These are phyloP conservation scores for Coffea humblotiana DNA, from an alignment of 305 asterid genomes.

Conservation along the genomic window DNA sequence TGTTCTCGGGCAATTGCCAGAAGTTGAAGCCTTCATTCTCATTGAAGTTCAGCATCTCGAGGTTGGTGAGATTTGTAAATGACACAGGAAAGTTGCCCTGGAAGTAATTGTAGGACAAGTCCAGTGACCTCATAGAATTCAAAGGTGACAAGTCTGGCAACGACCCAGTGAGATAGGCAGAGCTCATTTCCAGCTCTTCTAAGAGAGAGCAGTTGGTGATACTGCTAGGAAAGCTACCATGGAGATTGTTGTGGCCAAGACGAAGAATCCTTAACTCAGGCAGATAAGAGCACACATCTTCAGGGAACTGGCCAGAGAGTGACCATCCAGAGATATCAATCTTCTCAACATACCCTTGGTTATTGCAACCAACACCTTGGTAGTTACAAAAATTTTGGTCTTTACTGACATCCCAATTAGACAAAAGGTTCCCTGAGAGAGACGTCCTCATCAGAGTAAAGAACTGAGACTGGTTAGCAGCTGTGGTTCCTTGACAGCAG, in stretches of 20 bases:
- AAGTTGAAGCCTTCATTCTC: slow-evolving; percentile 41
- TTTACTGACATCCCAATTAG: slow-evolving; percentile 44
- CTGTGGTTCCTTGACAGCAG: slow-evolving; percentile 30
- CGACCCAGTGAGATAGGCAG: slow-evolving; percentile 40
- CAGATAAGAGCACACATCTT: slow-evolving; percentile 53
- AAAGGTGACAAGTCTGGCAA: slow-evolving; percentile 75
- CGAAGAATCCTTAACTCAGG: slow-evolving; percentile 58
- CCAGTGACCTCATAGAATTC: slow-evolving; percentile 45
- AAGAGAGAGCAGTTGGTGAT: slow-evolving; percentile 55
- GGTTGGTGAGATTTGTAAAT: slow-evolving; percentile 59
- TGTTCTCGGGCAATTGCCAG: slow-evolving; percentile 59
- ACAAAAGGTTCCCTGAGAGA: slow-evolving; percentile 40
- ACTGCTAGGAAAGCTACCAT: slow-evolving; percentile 51
- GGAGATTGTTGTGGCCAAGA: slow-evolving; percentile 47
- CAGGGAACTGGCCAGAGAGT: slow-evolving; percentile 61
- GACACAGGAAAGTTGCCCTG: slow-evolving; percentile 77
- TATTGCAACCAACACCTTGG: slow-evolving; percentile 65
- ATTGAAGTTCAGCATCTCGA: slow-evolving; percentile 57
- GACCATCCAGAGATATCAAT: slow-evolving; percentile 67
- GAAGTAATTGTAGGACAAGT: slow-evolving; percentile 62
- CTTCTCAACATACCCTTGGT: slow-evolving; percentile 35
- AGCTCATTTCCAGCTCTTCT: slow-evolving; percentile 55
- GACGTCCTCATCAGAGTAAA: slow-evolving; percentile 42
- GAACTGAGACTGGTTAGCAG: slow-evolving; percentile 41
- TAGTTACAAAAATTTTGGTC: slow-evolving; percentile 41